These are phyloP conservation scores for Umbellularia californica DNA, from an alignment of 164 flowering plant species.

Conservation along the genomic window DNA sequence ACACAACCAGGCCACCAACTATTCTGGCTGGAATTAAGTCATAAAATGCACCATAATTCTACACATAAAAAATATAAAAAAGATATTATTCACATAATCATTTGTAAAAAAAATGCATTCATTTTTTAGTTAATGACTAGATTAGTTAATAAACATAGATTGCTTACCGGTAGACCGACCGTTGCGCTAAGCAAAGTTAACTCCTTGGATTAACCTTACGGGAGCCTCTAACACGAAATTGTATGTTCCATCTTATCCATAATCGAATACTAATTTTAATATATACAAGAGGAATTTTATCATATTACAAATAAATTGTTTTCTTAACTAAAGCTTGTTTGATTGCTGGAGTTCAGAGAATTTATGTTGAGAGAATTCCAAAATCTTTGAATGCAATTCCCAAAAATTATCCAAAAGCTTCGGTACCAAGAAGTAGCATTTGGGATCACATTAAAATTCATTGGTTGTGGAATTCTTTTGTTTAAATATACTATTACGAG, in stretches of 20 bases:
- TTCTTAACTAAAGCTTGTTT: not conserved
- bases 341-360: not conserved
- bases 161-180: constrained; percentile 43
- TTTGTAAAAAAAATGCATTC: not conserved
- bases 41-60: constrained; percentile 55
- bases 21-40: constrained; percentile 43
- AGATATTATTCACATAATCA: not conserved
- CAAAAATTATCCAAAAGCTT: too few relatives aligned
- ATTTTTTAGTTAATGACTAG: not conserved
- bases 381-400: not conserved
- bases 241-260: not conserved
- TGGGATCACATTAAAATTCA: too few relatives aligned
- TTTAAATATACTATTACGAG: too few relatives aligned
- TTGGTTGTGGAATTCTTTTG: too few relatives aligned
- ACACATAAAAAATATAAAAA: not conserved
- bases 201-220: constrained; percentile 34
- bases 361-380: not conserved
- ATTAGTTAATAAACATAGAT: not conserved
- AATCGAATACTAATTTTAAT: not conserved
- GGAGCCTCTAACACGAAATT: constrained; percentile 19
- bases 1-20: constrained; percentile 39
- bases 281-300: too few relatives aligned
- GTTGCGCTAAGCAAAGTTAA: constrained; percentile 57
- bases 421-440: too few relatives aligned
- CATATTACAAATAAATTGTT: too few relatives aligned